Conservation (phyloP, 2,329 filamentous ascomycete species). For the Penicillium italicum region DNA sequence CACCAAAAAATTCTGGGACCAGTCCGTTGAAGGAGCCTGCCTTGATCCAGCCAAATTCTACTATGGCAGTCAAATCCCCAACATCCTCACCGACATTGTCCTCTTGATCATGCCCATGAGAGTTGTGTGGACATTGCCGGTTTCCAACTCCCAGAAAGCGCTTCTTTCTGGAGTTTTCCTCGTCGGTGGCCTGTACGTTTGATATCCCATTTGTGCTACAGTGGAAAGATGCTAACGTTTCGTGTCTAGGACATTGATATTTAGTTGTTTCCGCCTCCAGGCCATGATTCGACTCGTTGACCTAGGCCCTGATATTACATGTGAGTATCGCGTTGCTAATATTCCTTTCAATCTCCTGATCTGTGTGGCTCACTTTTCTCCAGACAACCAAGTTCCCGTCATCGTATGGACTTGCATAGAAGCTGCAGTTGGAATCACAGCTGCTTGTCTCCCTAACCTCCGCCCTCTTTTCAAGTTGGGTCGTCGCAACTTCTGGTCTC, state of each 20-base stretch:
- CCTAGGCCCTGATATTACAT: slow-evolving; percentile 28
- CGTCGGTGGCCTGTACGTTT: slow-evolving; percentile 28
- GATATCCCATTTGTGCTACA: background rate
- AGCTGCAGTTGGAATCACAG: slow-evolving; percentile 29
- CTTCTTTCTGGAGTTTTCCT: slow-evolving; percentile 29
- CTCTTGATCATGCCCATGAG: slow-evolving; percentile 28
- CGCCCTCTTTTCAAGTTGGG: slow-evolving; percentile 25
- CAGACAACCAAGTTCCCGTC: slow-evolving; percentile 29
- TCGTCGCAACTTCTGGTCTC: slow-evolving; percentile 19
- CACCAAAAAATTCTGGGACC: slow-evolving; percentile 27
- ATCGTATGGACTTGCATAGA: slow-evolving; percentile 34
- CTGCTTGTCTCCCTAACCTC: slow-evolving; percentile 31
- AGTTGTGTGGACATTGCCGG: slow-evolving; percentile 27
- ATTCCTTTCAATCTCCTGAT: background rate
- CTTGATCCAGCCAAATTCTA: slow-evolving; percentile 27
- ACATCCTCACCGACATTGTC: slow-evolving; percentile 30
- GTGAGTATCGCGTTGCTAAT: slow-evolving; percentile 15
- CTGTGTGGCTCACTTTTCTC: background rate
- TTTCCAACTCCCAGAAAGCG: slow-evolving; percentile 23
- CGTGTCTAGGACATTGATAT: slow-evolving; percentile 22
- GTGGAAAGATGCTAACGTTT: background rate
- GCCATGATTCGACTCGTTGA: slow-evolving; percentile 26
- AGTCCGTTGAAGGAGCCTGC: slow-evolving; percentile 22
- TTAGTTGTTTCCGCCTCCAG: slow-evolving; percentile 27
- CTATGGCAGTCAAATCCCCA: slow-evolving; percentile 31